A percentile compares a stretch with the other conserved stretches of the same genome.
phyloP scores from a whole-genome alignment of 2,329 filamentous ascomycete genomes.

The Colletotrichum plurivorum region DNA sequence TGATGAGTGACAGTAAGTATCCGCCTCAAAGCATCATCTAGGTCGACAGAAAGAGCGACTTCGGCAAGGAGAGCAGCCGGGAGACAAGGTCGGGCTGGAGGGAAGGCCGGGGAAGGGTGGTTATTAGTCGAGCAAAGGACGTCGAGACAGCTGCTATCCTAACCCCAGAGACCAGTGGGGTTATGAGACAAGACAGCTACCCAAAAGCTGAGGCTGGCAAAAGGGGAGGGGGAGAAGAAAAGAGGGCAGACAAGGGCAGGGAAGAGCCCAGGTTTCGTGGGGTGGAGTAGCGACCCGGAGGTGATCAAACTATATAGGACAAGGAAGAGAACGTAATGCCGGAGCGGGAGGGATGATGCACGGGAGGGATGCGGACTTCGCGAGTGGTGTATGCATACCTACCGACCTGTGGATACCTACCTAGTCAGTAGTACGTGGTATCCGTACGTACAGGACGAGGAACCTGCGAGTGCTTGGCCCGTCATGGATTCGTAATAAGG shows the following conservation, averaged over 20 bases:
- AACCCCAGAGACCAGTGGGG: constrained; percentile 36
- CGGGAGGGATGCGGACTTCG: constrained; percentile 17
- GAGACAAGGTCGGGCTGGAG: constrained; percentile 8
- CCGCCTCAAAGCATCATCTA: constrained; percentile 20
- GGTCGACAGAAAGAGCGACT: constrained; percentile 19
- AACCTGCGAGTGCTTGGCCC: constrained; percentile 19
- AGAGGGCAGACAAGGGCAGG: constrained; percentile 32
- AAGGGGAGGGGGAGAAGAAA: constrained; percentile 21
- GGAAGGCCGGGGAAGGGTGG: constrained; percentile 8
- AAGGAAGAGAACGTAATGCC: constrained; percentile 33
- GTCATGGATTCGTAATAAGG: constrained; percentile 19
- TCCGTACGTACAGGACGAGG: constrained; percentile 20
- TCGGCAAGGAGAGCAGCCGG: constrained; percentile 20
- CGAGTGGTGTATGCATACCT: constrained; percentile 5
- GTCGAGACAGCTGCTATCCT: constrained; percentile 12
- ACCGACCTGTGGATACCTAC: too few relatives aligned
- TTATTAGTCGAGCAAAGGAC: constrained; percentile 28
- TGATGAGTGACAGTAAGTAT: constrained; percentile 7
- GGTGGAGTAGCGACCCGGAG: constrained; percentile 30
- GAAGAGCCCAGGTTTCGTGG: constrained; percentile 24
- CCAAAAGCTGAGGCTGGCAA: constrained; percentile 32
- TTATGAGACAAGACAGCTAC: constrained; percentile 26
- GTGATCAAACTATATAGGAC: constrained; percentile 41
- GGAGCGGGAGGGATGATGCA: constrained; percentile 32
- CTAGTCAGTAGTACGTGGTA: too few relatives aligned